phyloP scores from a whole-genome alignment of 1,139 yeast species.

The Schizosaccharomyces versatilis region DNA sequence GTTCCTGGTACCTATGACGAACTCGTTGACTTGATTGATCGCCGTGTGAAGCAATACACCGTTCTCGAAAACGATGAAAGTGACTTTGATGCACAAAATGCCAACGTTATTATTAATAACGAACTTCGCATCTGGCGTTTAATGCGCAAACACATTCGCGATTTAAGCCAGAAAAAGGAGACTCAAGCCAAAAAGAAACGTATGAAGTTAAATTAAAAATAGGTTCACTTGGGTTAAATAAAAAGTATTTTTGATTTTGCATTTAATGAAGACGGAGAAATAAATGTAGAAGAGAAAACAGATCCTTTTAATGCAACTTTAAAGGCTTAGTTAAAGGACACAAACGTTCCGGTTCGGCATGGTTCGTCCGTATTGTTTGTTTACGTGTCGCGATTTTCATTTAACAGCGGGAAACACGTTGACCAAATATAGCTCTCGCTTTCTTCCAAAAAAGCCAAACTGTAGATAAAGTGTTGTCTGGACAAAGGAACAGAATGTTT shows the following conservation, averaged over 20 bases:
- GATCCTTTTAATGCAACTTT: too few species aligned
- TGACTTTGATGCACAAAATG: slow-evolving; percentile 9
- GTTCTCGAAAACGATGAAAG: not conserved
- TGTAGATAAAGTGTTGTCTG: not conserved
- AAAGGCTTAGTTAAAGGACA: not conserved
- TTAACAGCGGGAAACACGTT: not conserved
- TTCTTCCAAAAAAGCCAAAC: not conserved
- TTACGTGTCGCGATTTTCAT: not conserved
- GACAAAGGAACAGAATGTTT: not conserved
- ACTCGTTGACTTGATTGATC: slow-evolving; percentile 8
- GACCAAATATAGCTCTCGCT: not conserved
- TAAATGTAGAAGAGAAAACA: not conserved
- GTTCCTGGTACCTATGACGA: not conserved
- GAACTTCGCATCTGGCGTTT: not conserved
- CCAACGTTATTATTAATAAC: not conserved
- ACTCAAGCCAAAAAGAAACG: not conserved
- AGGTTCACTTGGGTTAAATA: not conserved
- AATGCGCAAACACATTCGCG: not conserved
- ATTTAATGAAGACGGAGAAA: not conserved
- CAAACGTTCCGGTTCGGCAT: not conserved
- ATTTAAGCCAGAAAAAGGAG: not conserved
- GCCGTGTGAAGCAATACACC: slow-evolving; percentile 9
- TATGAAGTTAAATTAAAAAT: not conserved
- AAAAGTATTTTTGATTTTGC: not conserved
- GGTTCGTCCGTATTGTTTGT: not conserved